Evolutionary conservation across 169 alveolate species (phyloP), one percentile per base, ranked within the genome.

Genomic region (Blepharisma undulans): DNA sequence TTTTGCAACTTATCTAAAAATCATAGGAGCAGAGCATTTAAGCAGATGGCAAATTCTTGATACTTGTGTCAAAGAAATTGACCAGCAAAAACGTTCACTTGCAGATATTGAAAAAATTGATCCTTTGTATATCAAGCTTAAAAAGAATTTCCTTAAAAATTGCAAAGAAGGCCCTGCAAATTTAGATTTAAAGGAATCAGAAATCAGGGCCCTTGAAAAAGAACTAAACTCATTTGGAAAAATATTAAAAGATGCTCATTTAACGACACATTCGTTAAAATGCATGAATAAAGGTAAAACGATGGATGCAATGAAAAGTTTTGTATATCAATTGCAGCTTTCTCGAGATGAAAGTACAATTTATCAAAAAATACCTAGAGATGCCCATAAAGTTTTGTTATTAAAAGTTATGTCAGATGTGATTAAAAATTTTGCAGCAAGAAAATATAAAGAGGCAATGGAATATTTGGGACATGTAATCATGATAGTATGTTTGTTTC

Each of bases 41-140:
- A 21, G 59, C 25, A 60, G 82, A 66, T 86, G 80, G 72, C 34
- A 19, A 22, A 19, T 86, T 19, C 48, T 86, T 19, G 30, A 86
- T 29, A 72, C 80, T 3, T 86, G 90, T 86, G 72, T 86, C 27
- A 66, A 25, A 66, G 80, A 86, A 86, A 33, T 71, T 6, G 87
- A 79, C 36, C 34, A 22, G 10, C 29, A 33, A 30, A 27, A 79
- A 4, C 29, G 87, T 12, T 21, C 29, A 16, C 34, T 79, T 27
- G 61, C 25, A 16, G 71, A 32, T 21, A 25, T 79, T 27, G 87
- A 79, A 25, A 27, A 27, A n/a, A 33, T 27, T 30, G 87, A 79
- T 16, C 61, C 87, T 33, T 7, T 79, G 12, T 79, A 29, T 29
- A 22, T 22, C 4, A 74, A 74, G 10, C 80, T 74, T 74, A 29